Percentiles rank a stretch among this genome's conserved stretches.
Evolutionary conservation across 495 filamentous ascomycete species (phyloP).

Genomic region (Aspergillus heteromorphus): DNA sequence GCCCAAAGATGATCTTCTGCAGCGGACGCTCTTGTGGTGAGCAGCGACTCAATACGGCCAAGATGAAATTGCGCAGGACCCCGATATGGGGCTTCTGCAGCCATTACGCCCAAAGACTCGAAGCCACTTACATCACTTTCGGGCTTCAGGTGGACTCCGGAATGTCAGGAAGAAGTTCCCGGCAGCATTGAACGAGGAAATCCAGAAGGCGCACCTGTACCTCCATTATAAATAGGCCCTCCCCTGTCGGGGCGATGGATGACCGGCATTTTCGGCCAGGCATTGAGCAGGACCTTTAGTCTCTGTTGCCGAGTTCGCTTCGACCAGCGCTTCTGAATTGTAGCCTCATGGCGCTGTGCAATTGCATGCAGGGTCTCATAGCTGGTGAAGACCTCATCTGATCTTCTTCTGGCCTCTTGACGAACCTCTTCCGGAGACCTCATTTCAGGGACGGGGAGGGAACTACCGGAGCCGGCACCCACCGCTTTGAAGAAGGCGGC

Average conservation of each 20-base stretch:
- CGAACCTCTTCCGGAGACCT: neutral
- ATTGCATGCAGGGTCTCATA: conserved; percentile 1
- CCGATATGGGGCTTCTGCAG: conserved; percentile 44
- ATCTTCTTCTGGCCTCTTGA: neutral
- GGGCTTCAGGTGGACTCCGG: conserved; percentile 4
- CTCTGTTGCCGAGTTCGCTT: conserved; percentile 42
- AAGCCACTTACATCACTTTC: conserved; percentile 43
- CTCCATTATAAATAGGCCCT: conserved; percentile 43
- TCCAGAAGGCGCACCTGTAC: conserved; percentile 33
- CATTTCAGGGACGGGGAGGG: neutral
- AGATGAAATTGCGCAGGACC: conserved; percentile 38
- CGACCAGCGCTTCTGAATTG: conserved; percentile 43
- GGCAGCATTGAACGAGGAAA: conserved; percentile 39
- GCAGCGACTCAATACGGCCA: conserved; percentile 28
- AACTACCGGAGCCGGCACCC: neutral
- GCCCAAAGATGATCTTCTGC: conserved; percentile 48
- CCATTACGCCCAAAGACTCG: conserved; percentile 29
- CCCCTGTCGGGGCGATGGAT: conserved; percentile 46
- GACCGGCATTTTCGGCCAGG: conserved; percentile 45
- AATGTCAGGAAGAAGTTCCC: conserved; percentile 41
- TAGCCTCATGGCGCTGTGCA: conserved; percentile 35
- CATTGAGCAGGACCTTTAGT: conserved; percentile 32
- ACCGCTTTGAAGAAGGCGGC: neutral
- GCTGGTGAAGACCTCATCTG: neutral
- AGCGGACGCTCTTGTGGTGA: conserved; percentile 29